phyloP scores from a whole-genome alignment of 164 flowering plant genomes.

The Amborella trichopoda region DNA sequence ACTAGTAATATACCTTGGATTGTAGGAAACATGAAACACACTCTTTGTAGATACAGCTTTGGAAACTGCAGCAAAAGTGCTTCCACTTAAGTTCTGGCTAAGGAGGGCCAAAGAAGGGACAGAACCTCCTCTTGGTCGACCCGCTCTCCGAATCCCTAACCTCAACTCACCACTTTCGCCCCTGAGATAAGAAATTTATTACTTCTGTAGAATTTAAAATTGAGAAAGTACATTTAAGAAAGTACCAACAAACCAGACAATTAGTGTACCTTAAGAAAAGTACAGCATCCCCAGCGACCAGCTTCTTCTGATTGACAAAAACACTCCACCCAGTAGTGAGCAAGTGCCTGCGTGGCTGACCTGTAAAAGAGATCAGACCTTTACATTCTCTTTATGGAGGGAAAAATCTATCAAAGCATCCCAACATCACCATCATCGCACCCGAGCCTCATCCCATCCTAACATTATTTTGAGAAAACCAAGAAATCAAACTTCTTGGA shows the following conservation, averaged over 20 bases:
- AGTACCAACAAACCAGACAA: not conserved
- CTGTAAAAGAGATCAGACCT: slow-evolving; percentile 22
- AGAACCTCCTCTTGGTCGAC: slow-evolving; percentile 34
- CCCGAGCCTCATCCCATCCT: too few relatives aligned
- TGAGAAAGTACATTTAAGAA: not conserved
- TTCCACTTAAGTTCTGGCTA: slow-evolving; percentile 28
- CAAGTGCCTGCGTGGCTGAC: slow-evolving; percentile 96
- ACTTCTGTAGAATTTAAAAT: not conserved
- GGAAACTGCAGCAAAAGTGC: slow-evolving; percentile 32
- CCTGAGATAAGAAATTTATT: slow-evolving; percentile 21
- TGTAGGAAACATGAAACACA: slow-evolving; percentile 57
- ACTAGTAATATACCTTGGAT: slow-evolving; percentile 81
- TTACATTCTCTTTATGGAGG: too few relatives aligned
- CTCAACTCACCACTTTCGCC: slow-evolving; percentile 87
- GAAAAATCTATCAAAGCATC: too few relatives aligned
- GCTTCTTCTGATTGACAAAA: slow-evolving; percentile 90
- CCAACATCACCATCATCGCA: too few relatives aligned
- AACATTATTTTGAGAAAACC: too few relatives aligned
- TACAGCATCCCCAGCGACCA: slow-evolving; percentile 94
- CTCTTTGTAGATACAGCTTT: slow-evolving; percentile 45
- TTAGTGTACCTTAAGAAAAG: slow-evolving; percentile 72
- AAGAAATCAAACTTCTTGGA: too few relatives aligned
- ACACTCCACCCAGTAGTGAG: slow-evolving; percentile 99
- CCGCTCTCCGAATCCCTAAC: slow-evolving; percentile 77
- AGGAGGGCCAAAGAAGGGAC: slow-evolving; percentile 16